phyloP scores from a whole-genome alignment of 169 alveolate species.

The Cystoisospora suis region DNA sequence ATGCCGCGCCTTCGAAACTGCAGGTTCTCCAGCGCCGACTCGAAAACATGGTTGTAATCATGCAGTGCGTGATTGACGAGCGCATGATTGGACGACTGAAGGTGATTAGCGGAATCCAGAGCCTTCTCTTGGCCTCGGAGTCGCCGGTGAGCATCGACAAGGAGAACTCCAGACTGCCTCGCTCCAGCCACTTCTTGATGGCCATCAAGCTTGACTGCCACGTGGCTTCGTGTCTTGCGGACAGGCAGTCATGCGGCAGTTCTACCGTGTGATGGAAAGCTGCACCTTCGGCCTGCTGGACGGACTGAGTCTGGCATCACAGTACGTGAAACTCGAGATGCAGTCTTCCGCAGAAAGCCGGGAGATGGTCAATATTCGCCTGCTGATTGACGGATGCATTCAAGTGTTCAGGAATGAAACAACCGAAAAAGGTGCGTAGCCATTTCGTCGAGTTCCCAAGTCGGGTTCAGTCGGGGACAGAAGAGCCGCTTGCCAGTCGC shows the following conservation, averaged over 20 bases:
- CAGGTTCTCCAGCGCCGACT: conserved; percentile 47
- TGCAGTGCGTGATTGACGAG: conserved; percentile 39
- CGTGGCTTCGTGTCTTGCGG: neutral
- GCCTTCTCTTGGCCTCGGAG: conserved; percentile 21
- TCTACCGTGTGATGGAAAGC: conserved; percentile 25
- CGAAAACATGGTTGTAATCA: conserved; percentile 33
- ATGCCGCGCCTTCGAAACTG: no score
- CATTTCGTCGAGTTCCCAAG: neutral
- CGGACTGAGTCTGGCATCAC: neutral
- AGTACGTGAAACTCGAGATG: conserved; percentile 33
- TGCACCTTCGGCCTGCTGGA: neutral
- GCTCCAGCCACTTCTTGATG: neutral
- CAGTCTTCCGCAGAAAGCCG: conserved; percentile 30
- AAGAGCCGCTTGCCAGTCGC: neutral
- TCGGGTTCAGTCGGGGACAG: neutral
- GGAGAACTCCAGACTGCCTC: neutral
- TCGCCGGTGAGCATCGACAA: conserved; percentile 20
- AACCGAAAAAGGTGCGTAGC: conserved; percentile 10
- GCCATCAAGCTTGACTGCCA: neutral
- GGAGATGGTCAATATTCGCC: conserved; percentile 13
- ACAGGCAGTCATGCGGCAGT: conserved; percentile 27
- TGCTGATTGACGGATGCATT: conserved; percentile 37
- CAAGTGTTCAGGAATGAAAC: conserved; percentile 33
- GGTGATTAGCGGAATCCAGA: conserved; percentile 22
- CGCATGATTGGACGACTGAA: conserved; percentile 36